Evolutionary conservation across 208 protist species (phyloP), one percentile per base, ranked within the genome.

Genomic region (Kentomonas sorsogonicus): DNA sequence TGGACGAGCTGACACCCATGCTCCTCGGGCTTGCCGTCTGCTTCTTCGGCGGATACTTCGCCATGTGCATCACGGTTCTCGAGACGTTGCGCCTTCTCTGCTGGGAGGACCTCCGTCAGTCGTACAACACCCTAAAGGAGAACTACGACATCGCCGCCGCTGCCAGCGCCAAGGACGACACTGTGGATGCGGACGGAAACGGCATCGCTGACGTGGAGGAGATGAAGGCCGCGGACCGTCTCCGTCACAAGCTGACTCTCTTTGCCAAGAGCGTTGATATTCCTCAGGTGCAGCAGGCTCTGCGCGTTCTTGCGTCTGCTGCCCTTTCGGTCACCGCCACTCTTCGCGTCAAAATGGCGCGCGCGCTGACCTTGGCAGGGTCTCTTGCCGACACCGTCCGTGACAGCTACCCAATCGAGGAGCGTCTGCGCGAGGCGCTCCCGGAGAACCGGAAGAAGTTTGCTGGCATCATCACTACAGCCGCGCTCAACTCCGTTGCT

Each of bases 21-120:
- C 31, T 90, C 27, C 51, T 86, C 13, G 85, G 85, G 41, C 62
- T 93, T 16, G 59, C 55, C 9, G 45, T 93, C 20, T 91, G 80
- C 66, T 93, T 95, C 56, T 93, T 93, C 58, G 89, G 89, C 15
- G 81, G 85, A 16, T 69, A 59, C 53, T 95, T 87, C 61, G 68
- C 74, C 25, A 81, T 85, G 53, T 59, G 88, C 22, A 72, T 93
- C 38, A 72, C 89, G 3, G 78, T 79, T 0, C 52, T 83, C 10
- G 89, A 91, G 55, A 86, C 86, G 29, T 67, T 91, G 45, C 74
- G 72, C 1, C 53, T 95, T 47, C 72, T 81, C 13, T 82, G 72
- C 40, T 90, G 85, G 83, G 72, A 81, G 26, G 65, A 74, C 41
- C 66, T 91, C 18, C 72, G 64, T 40, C 31, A 44, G 26, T 76